Base-by-base conservation (phyloP, 2,329 filamentous ascomycete species). In the Diaporthe humulicola region DNA sequence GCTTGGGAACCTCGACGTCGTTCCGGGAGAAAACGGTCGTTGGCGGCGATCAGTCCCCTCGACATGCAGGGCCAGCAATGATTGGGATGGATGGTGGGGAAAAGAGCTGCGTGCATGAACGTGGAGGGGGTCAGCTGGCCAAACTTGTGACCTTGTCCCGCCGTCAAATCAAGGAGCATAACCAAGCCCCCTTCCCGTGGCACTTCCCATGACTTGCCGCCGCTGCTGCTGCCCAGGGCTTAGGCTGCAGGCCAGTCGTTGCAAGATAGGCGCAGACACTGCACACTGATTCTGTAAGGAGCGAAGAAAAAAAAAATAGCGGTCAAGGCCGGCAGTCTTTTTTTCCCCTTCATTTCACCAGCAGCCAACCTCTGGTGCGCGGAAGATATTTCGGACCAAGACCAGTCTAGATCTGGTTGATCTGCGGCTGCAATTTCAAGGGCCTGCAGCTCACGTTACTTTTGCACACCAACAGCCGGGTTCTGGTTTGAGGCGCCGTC, bases 81-180 rank as follows among this genome's bases (percentile, higher is more conserved):
- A 61, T 61, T 60, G 70, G 70, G 70, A 72, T 54, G 60, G 64
- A 40, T 69, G 64, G 64, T 69, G 64, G 64, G 64, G 64, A 69
- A 64, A 69, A 54, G 64, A 33, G 33, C 64, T 69, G 70, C 38
- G 40, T 72, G 70, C 70, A 72, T 72, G 70, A 72, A 72, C 70
- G 45, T 71, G 57, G 57, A 60, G 70, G 70, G 70, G 70, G 70
- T 72, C 70, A 72, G 70, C 70, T 64, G 70, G 70, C 40, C 48
- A 40, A 54, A 64, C 57, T 64, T 72, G 70, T 72, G 70, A 72
- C 70, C 64, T 72, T 54, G 54, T 52, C 48, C 70, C 57, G 50
- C 70, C 48, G n/a, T 72, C 57, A 64, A 64, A 72, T 64, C 70
- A 64, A 40, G 45, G 40, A 38, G 70, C 57, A 52, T 48, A 57